These are phyloP conservation scores for Geranomyces michiganensis DNA, from an alignment of 192 early-diverging fungal species.

Conservation along the genomic window DNA sequence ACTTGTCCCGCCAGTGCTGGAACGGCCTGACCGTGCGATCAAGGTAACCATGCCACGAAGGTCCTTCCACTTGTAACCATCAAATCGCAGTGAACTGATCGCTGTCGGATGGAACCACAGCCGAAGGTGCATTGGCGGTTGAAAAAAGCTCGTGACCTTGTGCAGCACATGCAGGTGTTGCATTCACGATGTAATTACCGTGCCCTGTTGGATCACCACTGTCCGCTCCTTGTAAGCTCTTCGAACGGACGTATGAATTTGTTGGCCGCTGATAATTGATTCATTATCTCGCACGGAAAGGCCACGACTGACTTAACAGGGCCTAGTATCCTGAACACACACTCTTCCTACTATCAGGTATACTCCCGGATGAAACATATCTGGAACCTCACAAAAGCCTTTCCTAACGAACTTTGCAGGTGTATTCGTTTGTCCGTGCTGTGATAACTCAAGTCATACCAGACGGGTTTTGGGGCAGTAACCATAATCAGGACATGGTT, in stretches of 20 bases:
- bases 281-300: not conserved
- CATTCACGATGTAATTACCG: constrained; percentile 38
- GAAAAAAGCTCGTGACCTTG: constrained; percentile 20
- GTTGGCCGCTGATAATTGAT: too few relatives aligned
- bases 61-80: not conserved
- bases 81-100: too few relatives aligned
- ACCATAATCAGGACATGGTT: constrained; percentile 56
- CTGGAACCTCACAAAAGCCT: too few relatives aligned
- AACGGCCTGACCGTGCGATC: not conserved
- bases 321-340: not conserved
- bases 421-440: constrained; percentile 29
- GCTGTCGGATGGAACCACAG: not conserved
- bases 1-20: too few relatives aligned
- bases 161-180: constrained; percentile 23
- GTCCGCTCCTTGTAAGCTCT: constrained; percentile 16
- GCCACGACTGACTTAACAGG: not conserved
- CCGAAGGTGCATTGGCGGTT: constrained; percentile 35
- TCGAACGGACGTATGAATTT: not conserved
- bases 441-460: constrained; percentile 58
- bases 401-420: constrained; percentile 5
- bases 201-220: constrained; percentile 35
- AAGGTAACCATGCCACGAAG: not conserved
- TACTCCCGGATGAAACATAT: not conserved
- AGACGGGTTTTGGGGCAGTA: constrained; percentile 61
- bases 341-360: constrained; percentile 19